Evolutionary conservation across 768 basidiomycete genomes (phyloP).

Genomic region (Xanthoconium stramineum): DNA sequence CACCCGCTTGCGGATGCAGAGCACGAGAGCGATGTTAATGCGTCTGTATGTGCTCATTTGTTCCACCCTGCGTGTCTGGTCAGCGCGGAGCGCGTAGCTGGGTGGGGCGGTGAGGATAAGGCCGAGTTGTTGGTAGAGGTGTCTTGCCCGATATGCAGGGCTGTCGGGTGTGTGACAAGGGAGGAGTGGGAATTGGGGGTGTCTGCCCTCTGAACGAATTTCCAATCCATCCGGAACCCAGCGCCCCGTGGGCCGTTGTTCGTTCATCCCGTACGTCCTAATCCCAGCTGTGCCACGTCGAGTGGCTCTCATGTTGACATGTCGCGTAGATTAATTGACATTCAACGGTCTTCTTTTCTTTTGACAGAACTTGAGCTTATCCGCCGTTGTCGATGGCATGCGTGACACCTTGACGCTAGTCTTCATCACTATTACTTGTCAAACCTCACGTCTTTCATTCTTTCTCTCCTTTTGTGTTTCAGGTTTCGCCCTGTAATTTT

Average conservation of each 20-base stretch:
- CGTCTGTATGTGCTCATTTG: slow-evolving; percentile 51
- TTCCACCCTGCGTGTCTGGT: slow-evolving; percentile 78
- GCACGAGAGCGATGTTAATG: slow-evolving; percentile 13
- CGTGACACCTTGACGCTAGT: neutral
- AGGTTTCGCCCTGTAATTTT: neutral
- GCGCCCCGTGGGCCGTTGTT: neutral
- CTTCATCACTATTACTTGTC: neutral
- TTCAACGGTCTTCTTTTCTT: neutral
- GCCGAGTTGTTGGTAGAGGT: slow-evolving; percentile 52
- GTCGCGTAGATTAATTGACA: neutral
- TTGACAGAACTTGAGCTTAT: neutral
- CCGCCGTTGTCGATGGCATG: no score
- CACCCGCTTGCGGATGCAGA: slow-evolving; percentile 14
- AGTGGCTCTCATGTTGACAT: neutral
- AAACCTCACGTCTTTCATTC: neutral
- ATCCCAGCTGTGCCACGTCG: neutral
- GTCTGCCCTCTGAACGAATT: slow-evolving; percentile 23
- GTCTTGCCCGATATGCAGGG: slow-evolving; percentile 71
- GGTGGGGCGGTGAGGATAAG: slow-evolving; percentile 52
- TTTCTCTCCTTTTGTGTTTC: neutral
- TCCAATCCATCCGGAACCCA: neutral
- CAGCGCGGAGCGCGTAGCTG: slow-evolving; percentile 57
- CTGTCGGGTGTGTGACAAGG: slow-evolving; percentile 55
- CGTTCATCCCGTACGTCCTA: slow-evolving; percentile 1
- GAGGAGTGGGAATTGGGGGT: slow-evolving; percentile 60